Evolutionary conservation across 805 yeast species (phyloP), one percentile per base, ranked within the genome.

Genomic region (Nakazawaea peltata): DNA sequence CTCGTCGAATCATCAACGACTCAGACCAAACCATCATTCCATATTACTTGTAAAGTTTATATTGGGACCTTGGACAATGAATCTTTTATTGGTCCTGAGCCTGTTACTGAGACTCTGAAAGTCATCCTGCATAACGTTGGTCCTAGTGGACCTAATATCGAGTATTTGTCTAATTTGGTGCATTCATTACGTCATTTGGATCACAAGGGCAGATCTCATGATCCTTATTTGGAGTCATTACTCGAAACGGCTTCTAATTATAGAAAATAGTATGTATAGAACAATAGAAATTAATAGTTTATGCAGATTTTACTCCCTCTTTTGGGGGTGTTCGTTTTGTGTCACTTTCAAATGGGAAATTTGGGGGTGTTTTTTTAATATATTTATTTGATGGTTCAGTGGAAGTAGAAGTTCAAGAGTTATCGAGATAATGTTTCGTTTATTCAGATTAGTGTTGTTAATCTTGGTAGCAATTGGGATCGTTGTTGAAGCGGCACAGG

Each of bases 1-100:
- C n/a, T n/a, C n/a, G n/a, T n/a, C n/a, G n/a, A n/a, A n/a, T n/a
- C n/a, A n/a, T n/a, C n/a, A n/a, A n/a, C n/a, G n/a, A n/a, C n/a
- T n/a, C n/a, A n/a, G n/a, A 56, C 58, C 43, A 45, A 33, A 10
- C 28, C 41, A 0, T 72, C 72, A 33, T 61, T 55, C 23, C 46
- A 59, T 19, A 67, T 81, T 34, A 61, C 59, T 9, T 77, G 92
- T 17, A 58, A 63, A 18, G 85, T 85, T 0, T 88, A 88, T 53
- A 83, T 88, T 15, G 97, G 96, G 0, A 81, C 90, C 1, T 69
- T 77, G 1, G 80, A 74, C 11, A 88, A 87, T 48, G 79, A 66
- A 34, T 84, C 95, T 3, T 90, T 87, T 49, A 65, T 85, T 3
- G 97, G 97, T 0, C 94, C 95, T 1, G 94, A 87, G 51, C 50